These are phyloP conservation scores for Gardenia jasminoides DNA, from an alignment of 257 asterid genomes.

Conservation along the genomic window DNA sequence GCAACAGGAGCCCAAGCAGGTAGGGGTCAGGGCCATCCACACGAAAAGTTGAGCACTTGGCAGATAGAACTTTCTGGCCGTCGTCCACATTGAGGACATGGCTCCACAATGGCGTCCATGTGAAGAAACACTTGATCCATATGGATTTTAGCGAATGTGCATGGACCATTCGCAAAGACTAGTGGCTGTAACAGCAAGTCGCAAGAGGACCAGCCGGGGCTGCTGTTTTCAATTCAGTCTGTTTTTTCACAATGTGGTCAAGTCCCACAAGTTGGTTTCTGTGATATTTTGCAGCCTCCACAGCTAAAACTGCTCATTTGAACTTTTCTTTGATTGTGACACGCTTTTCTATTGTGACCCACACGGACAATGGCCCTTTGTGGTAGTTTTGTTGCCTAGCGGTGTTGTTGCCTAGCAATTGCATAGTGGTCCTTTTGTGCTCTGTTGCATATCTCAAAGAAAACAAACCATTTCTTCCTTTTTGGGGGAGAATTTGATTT, in stretches of 20 bases:
- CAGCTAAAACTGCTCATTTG: background rate
- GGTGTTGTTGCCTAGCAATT: background rate
- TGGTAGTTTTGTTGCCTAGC: no score
- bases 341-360: background rate
- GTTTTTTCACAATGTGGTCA: background rate
- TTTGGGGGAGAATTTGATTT: background rate
- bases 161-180: constrained; percentile 11
- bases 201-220: background rate
- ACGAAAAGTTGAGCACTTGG: background rate
- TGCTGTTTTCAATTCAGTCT: background rate
- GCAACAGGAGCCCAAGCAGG: background rate
- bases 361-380: background rate
- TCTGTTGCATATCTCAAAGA: background rate
- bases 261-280: background rate
- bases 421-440: background rate
- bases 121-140: constrained; percentile 7
- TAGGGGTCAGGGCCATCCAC: no score
- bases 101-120: background rate
- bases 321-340: background rate
- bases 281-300: background rate
- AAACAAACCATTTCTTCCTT: background rate
- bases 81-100: constrained; percentile 1
- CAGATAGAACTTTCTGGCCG: background rate
- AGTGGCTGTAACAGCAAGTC: background rate
- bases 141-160: constrained; percentile 1